Evolutionary conservation across 371 early-diverging fungal species (phyloP).

Genomic region (Apophysomyces trapeziformis): DNA sequence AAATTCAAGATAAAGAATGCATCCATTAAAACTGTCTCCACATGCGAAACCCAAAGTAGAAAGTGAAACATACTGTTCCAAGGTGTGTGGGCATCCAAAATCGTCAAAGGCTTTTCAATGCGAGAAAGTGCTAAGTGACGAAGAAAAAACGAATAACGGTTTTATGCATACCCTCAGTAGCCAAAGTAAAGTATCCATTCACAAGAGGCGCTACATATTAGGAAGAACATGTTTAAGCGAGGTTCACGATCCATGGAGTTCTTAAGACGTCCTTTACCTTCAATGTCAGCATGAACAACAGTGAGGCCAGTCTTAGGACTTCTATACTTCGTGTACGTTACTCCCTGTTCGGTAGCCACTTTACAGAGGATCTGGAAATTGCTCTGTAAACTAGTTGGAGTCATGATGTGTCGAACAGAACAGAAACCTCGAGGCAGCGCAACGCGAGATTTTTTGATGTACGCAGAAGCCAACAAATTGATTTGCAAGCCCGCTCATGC

Average conservation of each 20-base stretch:
- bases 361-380: slow-evolving; percentile 41
- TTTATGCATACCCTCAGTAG: slow-evolving; percentile 62
- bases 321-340: slow-evolving; percentile 58
- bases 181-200: slow-evolving; percentile 66
- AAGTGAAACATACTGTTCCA: slow-evolving; percentile 62
- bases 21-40: not conserved
- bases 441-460: slow-evolving; percentile 5
- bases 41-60: not conserved
- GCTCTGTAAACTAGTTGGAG: not conserved
- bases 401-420: slow-evolving; percentile 42
- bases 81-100: slow-evolving; percentile 71
- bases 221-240: not conserved
- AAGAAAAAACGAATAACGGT: not conserved
- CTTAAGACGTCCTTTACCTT: slow-evolving; percentile 44
- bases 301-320: slow-evolving; percentile 63
- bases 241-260: not conserved
- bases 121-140: not conserved
- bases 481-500: too few species aligned
- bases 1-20: too few species aligned
- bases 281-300: slow-evolving; percentile 64
- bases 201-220: slow-evolving; percentile 60
- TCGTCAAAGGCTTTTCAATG: slow-evolving; percentile 63
- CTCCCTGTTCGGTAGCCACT: slow-evolving; percentile 48
- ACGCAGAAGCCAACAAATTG: too few species aligned
- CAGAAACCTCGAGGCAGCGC: not conserved